Conservation (phyloP, 106 monocot genomes). For the Dioscorea zingiberensis region DNA sequence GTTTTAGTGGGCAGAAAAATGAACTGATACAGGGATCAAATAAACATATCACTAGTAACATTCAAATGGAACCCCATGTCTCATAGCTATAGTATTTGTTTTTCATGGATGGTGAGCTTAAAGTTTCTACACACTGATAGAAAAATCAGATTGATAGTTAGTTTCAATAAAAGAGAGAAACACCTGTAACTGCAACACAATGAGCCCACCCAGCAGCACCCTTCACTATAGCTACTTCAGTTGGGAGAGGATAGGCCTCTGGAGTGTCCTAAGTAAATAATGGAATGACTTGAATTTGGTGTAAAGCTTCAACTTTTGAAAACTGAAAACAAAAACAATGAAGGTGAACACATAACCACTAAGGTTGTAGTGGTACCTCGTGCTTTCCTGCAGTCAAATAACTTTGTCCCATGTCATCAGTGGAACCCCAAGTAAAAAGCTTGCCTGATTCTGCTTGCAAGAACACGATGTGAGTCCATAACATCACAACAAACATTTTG, state of each 20-base stretch:
- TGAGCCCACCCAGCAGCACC: conserved; percentile 99
- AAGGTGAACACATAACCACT: background rate
- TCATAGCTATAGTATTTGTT: too few relatives aligned
- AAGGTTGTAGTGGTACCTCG: conserved; percentile 36
- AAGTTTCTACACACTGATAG: too few relatives aligned
- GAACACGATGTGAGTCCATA: background rate
- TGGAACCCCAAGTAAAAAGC: conserved; percentile 93
- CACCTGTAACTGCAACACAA: conserved; percentile 84
- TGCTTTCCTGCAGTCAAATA: conserved; percentile 93
- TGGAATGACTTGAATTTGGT: too few relatives aligned
- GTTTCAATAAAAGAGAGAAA: conserved; percentile 5
- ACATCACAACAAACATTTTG: too few relatives aligned
- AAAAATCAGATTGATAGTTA: background rate
- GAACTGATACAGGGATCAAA: too few relatives aligned
- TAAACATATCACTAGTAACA: too few relatives aligned
- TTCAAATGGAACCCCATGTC: too few relatives aligned
- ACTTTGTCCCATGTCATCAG: conserved; percentile 92
- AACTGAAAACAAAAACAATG: background rate
- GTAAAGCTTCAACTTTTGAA: background rate
- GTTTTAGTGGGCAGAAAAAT: background rate
- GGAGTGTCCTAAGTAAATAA: conserved; percentile 61
- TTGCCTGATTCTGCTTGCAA: conserved; percentile 74
- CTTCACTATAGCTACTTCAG: conserved; percentile 45
- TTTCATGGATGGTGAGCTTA: too few relatives aligned
- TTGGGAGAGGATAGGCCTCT: conserved; percentile 82